Conservation (phyloP, 306 rosid species). For the Sicyos edulis region DNA sequence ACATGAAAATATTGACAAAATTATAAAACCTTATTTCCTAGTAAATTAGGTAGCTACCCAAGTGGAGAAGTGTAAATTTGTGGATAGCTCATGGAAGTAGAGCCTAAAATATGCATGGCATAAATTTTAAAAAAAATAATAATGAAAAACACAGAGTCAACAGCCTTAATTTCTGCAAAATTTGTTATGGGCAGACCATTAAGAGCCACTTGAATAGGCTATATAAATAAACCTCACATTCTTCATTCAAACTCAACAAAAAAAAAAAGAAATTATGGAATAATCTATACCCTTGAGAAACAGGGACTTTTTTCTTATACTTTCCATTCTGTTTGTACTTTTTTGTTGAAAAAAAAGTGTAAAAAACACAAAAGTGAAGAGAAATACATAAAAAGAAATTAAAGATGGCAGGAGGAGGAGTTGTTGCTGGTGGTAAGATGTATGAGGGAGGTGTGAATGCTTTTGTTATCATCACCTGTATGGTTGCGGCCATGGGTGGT, state of each 20-base stretch:
- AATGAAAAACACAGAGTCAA: neutral
- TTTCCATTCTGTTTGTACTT: no score
- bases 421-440: slow-evolving; percentile 28
- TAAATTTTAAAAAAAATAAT: neutral
- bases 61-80: no score
- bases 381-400: no score
- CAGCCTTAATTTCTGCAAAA: neutral
- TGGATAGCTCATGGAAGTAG: neutral
- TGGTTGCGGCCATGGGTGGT: slow-evolving; percentile 49
- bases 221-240: neutral
- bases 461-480: slow-evolving; percentile 29
- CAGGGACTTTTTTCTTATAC: no score
- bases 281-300: no score
- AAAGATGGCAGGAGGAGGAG: slow-evolving; percentile 33
- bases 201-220: neutral
- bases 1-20: no score
- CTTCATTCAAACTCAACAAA: neutral
- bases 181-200: neutral
- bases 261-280: neutral
- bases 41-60: no score
- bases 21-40: no score
- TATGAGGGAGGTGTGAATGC: slow-evolving; percentile 26
- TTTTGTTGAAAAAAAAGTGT: no score
- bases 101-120: neutral
- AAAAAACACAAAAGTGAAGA: no score